Evolutionary conservation across 2,329 filamentous ascomycete genomes (phyloP).

Genomic region (Cercospora citrullina): DNA sequence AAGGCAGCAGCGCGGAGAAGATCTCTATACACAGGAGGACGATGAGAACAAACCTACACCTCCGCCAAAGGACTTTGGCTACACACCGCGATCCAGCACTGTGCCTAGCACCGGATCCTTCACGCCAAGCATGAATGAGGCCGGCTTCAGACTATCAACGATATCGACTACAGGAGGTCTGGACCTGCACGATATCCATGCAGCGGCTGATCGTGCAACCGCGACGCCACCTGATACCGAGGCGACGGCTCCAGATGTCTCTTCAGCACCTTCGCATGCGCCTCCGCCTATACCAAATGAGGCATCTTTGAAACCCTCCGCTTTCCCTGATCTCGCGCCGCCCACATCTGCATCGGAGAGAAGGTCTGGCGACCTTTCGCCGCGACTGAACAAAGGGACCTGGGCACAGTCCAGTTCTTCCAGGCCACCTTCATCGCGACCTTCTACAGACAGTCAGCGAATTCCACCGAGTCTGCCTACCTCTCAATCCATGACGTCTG

Average conservation of each 20-base stretch:
- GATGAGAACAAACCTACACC: conserved; percentile 42
- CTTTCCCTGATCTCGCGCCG: conserved; percentile 30
- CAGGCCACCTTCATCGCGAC: conserved; percentile 27
- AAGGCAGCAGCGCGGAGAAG: conserved; percentile 33
- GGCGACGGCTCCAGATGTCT: conserved; percentile 20
- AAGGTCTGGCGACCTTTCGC: conserved; percentile 35
- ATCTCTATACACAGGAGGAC: conserved; percentile 30
- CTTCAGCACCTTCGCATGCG: conserved; percentile 44
- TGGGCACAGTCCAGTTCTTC: conserved; percentile 35
- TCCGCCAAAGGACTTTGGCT: conserved; percentile 47
- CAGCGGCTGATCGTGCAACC: conserved; percentile 26
- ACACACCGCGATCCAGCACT: conserved; percentile 38
- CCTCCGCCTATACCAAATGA: conserved; percentile 47
- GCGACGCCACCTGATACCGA: conserved; percentile 21
- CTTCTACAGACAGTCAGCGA: conserved; percentile 38
- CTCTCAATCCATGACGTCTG: conserved; percentile 40
- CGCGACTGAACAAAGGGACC: conserved; percentile 25
- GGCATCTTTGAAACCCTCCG: conserved; percentile 21
- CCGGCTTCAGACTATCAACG: conserved; percentile 36
- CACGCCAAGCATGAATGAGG: conserved; percentile 24
- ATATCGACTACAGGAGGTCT: conserved; percentile 37
- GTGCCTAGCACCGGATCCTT: conserved; percentile 31
- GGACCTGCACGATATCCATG: conserved; percentile 43
- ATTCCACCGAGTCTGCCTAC: conserved; percentile 28
- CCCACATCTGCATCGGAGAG: conserved; percentile 31